A percentile compares a stretch with the other conserved stretches of the same genome.
phyloP scores from a whole-genome alignment of 768 basidiomycete genomes.

The Roridomyces roridus region DNA sequence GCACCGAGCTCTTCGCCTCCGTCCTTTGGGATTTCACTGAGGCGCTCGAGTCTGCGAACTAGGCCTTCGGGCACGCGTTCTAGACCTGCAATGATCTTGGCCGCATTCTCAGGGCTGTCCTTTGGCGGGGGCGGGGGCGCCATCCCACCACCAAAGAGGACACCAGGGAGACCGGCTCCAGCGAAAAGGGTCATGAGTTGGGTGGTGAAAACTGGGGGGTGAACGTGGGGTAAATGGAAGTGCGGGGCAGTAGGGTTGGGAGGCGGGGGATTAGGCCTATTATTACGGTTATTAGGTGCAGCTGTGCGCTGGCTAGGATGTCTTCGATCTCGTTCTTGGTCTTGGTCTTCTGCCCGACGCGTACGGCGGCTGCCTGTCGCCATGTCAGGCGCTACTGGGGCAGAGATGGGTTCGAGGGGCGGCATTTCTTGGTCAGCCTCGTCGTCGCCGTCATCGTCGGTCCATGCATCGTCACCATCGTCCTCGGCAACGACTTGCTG shows the following conservation, averaged over 20 bases:
- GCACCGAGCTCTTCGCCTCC: slow-evolving; percentile 35
- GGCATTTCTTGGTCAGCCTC: slow-evolving; percentile 28
- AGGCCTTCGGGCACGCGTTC: slow-evolving; percentile 73
- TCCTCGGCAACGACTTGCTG: slow-evolving; percentile 27
- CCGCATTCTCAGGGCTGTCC: slow-evolving; percentile 75
- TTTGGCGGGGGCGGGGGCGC: slow-evolving; percentile 31
- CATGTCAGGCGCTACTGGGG: neutral
- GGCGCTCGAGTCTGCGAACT: slow-evolving; percentile 66
- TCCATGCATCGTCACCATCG: slow-evolving; percentile 34
- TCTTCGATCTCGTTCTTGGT: slow-evolving; percentile 65
- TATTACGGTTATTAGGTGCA: neutral
- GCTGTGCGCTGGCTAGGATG: slow-evolving; percentile 65
- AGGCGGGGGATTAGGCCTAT: slow-evolving; percentile 19
- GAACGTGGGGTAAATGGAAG: neutral
- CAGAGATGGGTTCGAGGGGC: slow-evolving; percentile 33
- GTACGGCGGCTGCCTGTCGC: slow-evolving; percentile 1
- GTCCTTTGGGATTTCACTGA: slow-evolving; percentile 43
- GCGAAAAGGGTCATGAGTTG: neutral
- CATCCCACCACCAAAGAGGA: slow-evolving; percentile 14
- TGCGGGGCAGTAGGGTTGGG: neutral
- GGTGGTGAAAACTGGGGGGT: too few species aligned
- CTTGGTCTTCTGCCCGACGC: slow-evolving; percentile 52
- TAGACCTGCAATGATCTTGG: slow-evolving; percentile 64
- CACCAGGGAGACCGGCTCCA: slow-evolving; percentile 10
- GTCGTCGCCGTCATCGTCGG: slow-evolving; percentile 36